phyloP scores from a whole-genome alignment of 768 basidiomycete species.

The Pholiota molesta region DNA sequence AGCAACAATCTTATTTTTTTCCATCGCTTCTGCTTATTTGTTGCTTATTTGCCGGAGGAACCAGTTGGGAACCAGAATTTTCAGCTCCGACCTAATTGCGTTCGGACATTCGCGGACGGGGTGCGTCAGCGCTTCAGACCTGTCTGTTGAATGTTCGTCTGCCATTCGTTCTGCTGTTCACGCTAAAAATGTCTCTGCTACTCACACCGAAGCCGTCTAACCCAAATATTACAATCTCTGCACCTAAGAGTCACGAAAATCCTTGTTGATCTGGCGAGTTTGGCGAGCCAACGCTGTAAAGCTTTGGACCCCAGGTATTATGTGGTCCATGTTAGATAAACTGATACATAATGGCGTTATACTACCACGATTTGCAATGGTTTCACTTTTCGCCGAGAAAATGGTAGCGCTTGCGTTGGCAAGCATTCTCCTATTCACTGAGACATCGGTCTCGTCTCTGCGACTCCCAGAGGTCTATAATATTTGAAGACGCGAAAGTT shows the following conservation, averaged over 20 bases:
- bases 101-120: not conserved
- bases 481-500: not conserved
- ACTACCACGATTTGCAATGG: not conserved
- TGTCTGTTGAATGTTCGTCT: not conserved
- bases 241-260: too few species aligned
- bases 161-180: too few species aligned
- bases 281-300: too few species aligned
- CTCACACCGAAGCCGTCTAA: not conserved
- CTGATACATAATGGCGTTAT: not conserved
- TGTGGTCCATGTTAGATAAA: not conserved
- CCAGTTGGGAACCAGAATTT: too few species aligned
- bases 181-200: not conserved
- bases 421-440: not conserved
- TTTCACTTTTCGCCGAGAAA: not conserved
- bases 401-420: not conserved
- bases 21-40: too few species aligned
- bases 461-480: not conserved
- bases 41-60: too few species aligned
- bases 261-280: too few species aligned
- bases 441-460: conserved; percentile 1
- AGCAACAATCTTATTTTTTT: too few species aligned
- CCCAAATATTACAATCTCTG: not conserved
- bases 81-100: too few species aligned
- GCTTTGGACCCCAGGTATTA: too few species aligned
- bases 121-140: too few species aligned